These are phyloP conservation scores for Blastocystis sp. DNA, from an alignment of 352 stramenopile genomes.

Conservation along the genomic window DNA sequence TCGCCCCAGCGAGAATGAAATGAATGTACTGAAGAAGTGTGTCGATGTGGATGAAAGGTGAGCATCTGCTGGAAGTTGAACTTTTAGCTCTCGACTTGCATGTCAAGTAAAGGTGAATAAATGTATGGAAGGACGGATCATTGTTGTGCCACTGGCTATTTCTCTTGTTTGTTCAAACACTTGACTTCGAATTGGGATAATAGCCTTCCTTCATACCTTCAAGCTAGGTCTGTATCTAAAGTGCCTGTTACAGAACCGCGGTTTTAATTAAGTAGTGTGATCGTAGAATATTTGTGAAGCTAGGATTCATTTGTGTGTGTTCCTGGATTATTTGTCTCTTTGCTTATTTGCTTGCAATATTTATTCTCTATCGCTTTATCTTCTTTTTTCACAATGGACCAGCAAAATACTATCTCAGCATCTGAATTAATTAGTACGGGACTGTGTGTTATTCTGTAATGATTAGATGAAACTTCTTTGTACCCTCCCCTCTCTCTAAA, in stretches of 20 bases:
- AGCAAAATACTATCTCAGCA: background rate
- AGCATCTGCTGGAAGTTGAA: background rate
- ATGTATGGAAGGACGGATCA: constrained; percentile 36
- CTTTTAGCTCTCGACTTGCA: constrained; percentile 4
- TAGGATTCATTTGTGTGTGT: background rate
- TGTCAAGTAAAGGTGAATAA: constrained; percentile 46
- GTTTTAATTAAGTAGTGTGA: background rate
- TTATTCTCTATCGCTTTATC: background rate
- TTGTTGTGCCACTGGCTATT: constrained; percentile 44
- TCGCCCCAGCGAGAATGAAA: background rate
- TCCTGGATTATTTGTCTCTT: background rate
- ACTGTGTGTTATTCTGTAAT: background rate
- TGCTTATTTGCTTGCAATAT: background rate
- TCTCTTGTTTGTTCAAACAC: background rate
- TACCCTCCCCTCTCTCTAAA: background rate
- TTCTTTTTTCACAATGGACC: background rate
- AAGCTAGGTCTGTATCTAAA: background rate
- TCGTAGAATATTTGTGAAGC: too few species aligned
- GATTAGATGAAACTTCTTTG: background rate
- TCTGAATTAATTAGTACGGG: background rate
- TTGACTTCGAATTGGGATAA: too few species aligned
- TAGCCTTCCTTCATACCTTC: background rate
- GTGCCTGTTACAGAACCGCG: background rate
- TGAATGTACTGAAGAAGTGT: constrained; percentile 41
- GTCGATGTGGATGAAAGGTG: constrained; percentile 55